These are phyloP conservation scores for Meira miltonrushii DNA, from an alignment of 1,284 basidiomycete species.

Conservation along the genomic window DNA sequence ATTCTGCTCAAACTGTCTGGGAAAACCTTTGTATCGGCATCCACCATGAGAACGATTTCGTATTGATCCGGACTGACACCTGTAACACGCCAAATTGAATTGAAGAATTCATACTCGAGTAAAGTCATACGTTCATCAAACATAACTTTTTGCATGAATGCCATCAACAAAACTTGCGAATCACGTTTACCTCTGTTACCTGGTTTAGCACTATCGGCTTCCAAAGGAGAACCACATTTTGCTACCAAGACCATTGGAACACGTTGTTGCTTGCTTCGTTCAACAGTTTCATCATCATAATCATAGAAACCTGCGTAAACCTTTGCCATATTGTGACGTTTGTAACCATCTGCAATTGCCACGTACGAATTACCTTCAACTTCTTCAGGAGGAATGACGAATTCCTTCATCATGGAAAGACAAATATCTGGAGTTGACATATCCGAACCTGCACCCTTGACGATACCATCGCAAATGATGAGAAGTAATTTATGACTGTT, in stretches of 20 bases:
- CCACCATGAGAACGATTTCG: conserved; percentile 56
- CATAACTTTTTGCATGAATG: conserved; percentile 57
- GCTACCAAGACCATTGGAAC: conserved; percentile 92
- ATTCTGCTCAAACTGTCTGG: conserved; percentile 56
- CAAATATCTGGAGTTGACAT: conserved; percentile 73
- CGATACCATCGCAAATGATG: conserved; percentile 96
- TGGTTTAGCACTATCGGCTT: conserved; percentile 81
- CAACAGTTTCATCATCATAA: conserved; percentile 87
- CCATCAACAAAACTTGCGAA: conserved; percentile 70
- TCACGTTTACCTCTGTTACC: conserved; percentile 99
- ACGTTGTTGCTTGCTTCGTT: conserved; percentile 89
- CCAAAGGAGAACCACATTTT: conserved; percentile 67
- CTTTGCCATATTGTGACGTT: conserved; percentile 98
- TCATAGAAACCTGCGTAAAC: conserved; percentile 96
- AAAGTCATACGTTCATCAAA: conserved; percentile 57
- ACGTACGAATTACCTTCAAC: conserved; percentile 95
- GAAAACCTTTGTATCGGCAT: conserved; percentile 56
- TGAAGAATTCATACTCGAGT: conserved; percentile 57
- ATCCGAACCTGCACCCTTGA: conserved; percentile 66
- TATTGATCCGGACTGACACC: conserved; percentile 55
- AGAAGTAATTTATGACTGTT: conserved; percentile 95
- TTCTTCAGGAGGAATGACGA: conserved; percentile 74
- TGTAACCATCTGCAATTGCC: conserved; percentile 97
- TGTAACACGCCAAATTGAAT: conserved; percentile 56
- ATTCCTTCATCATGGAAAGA: conserved; percentile 94